Conservation (phyloP, 2,329 filamentous ascomycete species). For the Ascochyta lentis region DNA sequence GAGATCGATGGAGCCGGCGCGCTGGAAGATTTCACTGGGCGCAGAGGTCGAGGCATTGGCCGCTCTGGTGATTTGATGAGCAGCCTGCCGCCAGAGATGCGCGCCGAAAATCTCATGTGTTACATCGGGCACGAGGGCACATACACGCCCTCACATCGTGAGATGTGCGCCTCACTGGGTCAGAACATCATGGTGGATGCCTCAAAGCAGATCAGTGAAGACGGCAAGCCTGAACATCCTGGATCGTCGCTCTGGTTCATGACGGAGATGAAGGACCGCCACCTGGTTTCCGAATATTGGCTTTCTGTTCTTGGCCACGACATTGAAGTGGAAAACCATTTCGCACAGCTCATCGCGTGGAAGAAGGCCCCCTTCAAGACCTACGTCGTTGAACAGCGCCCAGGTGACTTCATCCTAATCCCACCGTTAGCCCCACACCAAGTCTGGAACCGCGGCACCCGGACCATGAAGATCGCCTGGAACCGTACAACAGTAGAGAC, state of each 20-base stretch:
- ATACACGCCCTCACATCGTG: slow-evolving; percentile 91
- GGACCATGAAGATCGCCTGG: slow-evolving; percentile 98
- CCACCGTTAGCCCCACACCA: slow-evolving; percentile 94
- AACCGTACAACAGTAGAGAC: slow-evolving; percentile 95
- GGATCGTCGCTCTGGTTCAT: slow-evolving; percentile 98
- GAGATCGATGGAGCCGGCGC: slow-evolving; percentile 63
- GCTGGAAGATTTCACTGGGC: slow-evolving; percentile 55
- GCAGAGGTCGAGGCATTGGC: slow-evolving; percentile 66
- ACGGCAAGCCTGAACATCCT: slow-evolving; percentile 73
- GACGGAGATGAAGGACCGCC: slow-evolving; percentile 93
- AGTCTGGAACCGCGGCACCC: slow-evolving; percentile 95
- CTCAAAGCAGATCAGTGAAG: slow-evolving; percentile 67
- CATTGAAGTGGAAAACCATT: slow-evolving; percentile 95
- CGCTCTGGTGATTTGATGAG: slow-evolving; percentile 94
- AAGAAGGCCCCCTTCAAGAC: slow-evolving; percentile 92
- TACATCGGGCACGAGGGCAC: slow-evolving; percentile 98
- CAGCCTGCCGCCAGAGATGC: slow-evolving; percentile 83
- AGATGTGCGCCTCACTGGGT: slow-evolving; percentile 96
- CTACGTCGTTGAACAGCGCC: slow-evolving; percentile 88
- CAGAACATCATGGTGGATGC: slow-evolving; percentile 99
- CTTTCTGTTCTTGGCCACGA: slow-evolving; percentile 92
- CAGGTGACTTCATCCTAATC: slow-evolving; percentile 91
- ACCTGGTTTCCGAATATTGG: slow-evolving; percentile 92
- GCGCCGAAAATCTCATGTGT: slow-evolving; percentile 96
- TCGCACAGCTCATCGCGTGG: slow-evolving; percentile 94